A percentile compares a stretch with the other conserved stretches of the same genome.
phyloP scores from a whole-genome alignment of 2,329 filamentous ascomycete species.

The Elsinoe ampelina region DNA sequence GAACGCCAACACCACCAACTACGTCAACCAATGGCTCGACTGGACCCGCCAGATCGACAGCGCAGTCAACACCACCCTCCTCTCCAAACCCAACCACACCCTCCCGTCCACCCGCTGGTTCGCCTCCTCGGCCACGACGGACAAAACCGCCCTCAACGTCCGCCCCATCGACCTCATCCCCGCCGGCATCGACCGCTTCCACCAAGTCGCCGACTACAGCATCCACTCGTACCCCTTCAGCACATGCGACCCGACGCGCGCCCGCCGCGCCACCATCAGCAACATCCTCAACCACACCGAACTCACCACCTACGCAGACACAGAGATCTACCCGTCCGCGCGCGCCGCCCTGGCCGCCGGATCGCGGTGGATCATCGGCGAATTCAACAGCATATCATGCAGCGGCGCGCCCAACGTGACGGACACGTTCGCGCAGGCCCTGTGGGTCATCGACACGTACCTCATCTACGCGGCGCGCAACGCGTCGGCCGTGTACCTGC shows the following conservation, averaged over 20 bases:
- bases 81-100: background rate
- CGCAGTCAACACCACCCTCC: slow-evolving; percentile 18
- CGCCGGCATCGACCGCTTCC: slow-evolving; percentile 20
- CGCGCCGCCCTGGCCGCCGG: slow-evolving; percentile 22
- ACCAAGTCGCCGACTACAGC: slow-evolving; percentile 23
- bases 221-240: slow-evolving; percentile 26
- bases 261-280: slow-evolving; percentile 20
- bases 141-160: slow-evolving; percentile 22
- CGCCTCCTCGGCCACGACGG: slow-evolving; percentile 25
- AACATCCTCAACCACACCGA: slow-evolving; percentile 26
- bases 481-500: slow-evolving; percentile 30
- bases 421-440: slow-evolving; percentile 34
- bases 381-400: slow-evolving; percentile 35
- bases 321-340: slow-evolving; percentile 24
- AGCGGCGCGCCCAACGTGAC: slow-evolving; percentile 32
- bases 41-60: slow-evolving; percentile 23
- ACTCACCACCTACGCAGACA: slow-evolving; percentile 21
- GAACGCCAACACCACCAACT: slow-evolving; percentile 21
- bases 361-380: slow-evolving; percentile 28
- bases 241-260: slow-evolving; percentile 22
- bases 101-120: slow-evolving; percentile 20
- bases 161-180: slow-evolving; percentile 24
- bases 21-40: slow-evolving; percentile 25
- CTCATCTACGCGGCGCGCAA: slow-evolving; percentile 33
- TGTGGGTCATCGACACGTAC: slow-evolving; percentile 33